These are phyloP conservation scores for Albugo candida DNA, from an alignment of 352 stramenopile species.

Conservation along the genomic window DNA sequence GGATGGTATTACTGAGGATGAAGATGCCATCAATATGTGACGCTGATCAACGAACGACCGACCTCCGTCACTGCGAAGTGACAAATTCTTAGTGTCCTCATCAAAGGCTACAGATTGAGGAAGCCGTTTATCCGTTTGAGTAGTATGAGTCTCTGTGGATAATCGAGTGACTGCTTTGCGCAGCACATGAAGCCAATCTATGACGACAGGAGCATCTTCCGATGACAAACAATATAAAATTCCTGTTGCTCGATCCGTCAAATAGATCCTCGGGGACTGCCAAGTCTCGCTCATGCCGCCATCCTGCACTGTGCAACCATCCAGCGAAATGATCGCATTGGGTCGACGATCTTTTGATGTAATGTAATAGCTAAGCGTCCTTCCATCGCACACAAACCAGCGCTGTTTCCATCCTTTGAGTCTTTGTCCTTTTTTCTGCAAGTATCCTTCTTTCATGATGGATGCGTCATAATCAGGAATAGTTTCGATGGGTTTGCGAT, in stretches of 20 bases:
- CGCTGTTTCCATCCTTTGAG: conserved; percentile 11
- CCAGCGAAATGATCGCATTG: conserved; percentile 62
- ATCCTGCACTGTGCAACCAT: conserved; percentile 61
- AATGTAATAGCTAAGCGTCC: conserved; percentile 70
- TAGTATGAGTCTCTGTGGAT: no score
- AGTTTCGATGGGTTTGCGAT: neutral
- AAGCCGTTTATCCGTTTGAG: neutral
- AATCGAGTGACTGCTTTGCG: conserved; percentile 21
- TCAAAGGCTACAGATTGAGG: neutral
- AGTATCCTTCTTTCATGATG: conserved; percentile 9
- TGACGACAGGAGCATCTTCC: conserved; percentile 46
- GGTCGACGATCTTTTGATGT: conserved; percentile 57
- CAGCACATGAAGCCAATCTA: conserved; percentile 51
- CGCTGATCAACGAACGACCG: no score
- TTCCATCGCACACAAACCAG: conserved; percentile 32
- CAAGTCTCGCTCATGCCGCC: conserved; percentile 67
- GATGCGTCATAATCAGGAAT: conserved; percentile 4
- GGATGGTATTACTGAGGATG: no score
- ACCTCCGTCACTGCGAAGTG: no score
- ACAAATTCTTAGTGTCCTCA: neutral
- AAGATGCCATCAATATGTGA: no score
- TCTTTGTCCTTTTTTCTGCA: conserved; percentile 11
- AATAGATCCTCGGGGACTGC: conserved; percentile 71
- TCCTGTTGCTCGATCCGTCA: conserved; percentile 46
- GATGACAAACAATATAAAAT: conserved; percentile 72